These are phyloP conservation scores for Lichenothelia convexa DNA, from an alignment of 495 filamentous ascomycete species.

Conservation along the genomic window DNA sequence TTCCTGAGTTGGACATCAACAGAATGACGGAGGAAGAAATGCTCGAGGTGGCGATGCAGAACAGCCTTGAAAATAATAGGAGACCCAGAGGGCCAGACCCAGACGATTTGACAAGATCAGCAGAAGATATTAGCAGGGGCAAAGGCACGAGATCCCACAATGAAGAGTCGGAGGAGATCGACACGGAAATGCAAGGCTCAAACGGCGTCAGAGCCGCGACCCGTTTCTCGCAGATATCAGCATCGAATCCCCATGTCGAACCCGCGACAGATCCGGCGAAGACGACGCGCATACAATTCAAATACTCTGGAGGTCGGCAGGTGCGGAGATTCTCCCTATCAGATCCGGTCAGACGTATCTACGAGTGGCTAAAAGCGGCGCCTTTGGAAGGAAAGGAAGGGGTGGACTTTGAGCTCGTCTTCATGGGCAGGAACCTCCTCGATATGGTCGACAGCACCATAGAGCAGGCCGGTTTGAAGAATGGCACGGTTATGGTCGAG, in stretches of 20 bases:
- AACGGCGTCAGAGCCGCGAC: slow-evolving; percentile 7
- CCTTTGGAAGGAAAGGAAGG: slow-evolving; percentile 58
- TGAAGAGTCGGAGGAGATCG: slow-evolving; percentile 17
- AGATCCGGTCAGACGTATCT: slow-evolving; percentile 69
- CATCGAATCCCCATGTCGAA: slow-evolving; percentile 54
- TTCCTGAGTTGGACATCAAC: slow-evolving; percentile 47
- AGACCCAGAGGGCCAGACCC: slow-evolving; percentile 43
- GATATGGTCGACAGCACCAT: slow-evolving; percentile 53
- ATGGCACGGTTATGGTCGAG: slow-evolving; percentile 85
- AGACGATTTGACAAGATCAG: slow-evolving; percentile 60
- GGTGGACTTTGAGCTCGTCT: slow-evolving; percentile 67
- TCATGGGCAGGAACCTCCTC: slow-evolving; percentile 65
- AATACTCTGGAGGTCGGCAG: slow-evolving; percentile 58
- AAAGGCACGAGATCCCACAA: slow-evolving; percentile 36
- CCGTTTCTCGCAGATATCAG: slow-evolving; percentile 48
- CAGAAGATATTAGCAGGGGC: slow-evolving; percentile 31
- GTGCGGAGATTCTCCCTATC: slow-evolving; percentile 64
- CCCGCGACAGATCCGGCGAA: slow-evolving; percentile 47
- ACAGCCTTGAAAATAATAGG: slow-evolving; percentile 43
- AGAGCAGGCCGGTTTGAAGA: slow-evolving; percentile 68
- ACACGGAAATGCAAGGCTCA: slow-evolving; percentile 5
- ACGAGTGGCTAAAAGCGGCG: slow-evolving; percentile 90
- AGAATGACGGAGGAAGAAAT: slow-evolving; percentile 94
- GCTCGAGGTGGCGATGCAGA: slow-evolving; percentile 80
- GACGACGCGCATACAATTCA: slow-evolving; percentile 80